Conservation (phyloP, 805 yeast species). For the Ogataea degrootiae region DNA sequence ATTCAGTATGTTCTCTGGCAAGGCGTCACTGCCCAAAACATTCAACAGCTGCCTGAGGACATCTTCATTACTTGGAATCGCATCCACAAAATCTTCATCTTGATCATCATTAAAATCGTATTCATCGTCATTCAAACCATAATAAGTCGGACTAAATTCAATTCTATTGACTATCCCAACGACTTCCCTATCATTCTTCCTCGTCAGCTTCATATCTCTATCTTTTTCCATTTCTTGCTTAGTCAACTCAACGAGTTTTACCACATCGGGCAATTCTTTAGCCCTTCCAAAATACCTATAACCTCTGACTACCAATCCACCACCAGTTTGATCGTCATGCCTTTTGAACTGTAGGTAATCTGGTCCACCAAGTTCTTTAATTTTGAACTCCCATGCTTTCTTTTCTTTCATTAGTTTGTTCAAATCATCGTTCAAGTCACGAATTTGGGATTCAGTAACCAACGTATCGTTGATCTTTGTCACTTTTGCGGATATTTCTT, state of each 20-base stretch:
- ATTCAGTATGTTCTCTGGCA: slow-evolving; percentile 7
- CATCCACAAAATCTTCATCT: not conserved
- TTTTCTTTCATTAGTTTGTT: slow-evolving; percentile 65
- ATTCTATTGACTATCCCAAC: not conserved
- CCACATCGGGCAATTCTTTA: slow-evolving; percentile 70
- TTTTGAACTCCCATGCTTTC: slow-evolving; percentile 73
- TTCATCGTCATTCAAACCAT: slow-evolving; percentile 36
- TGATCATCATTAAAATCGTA: not conserved
- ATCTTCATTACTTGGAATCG: slow-evolving; percentile 8
- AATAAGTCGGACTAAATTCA: slow-evolving; percentile 31
- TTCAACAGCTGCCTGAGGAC: slow-evolving; percentile 8
- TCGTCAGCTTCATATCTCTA: slow-evolving; percentile 8
- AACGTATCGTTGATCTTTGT: slow-evolving; percentile 59
- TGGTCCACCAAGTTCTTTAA: slow-evolving; percentile 68
- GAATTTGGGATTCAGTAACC: slow-evolving; percentile 53
- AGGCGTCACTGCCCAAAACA: slow-evolving; percentile 12
- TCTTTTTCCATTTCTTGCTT: slow-evolving; percentile 18
- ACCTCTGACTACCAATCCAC: slow-evolving; percentile 37
- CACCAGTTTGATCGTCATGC: not conserved
- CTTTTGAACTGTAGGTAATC: slow-evolving; percentile 39
- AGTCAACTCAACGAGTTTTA: slow-evolving; percentile 37
- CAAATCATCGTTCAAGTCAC: slow-evolving; percentile 71
- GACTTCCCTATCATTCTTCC: slow-evolving; percentile 9
- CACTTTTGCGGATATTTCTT: slow-evolving; percentile 59
- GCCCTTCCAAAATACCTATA: slow-evolving; percentile 83